These are phyloP conservation scores for Quercus lobata DNA, from an alignment of 331 rosid species.

Conservation along the genomic window DNA sequence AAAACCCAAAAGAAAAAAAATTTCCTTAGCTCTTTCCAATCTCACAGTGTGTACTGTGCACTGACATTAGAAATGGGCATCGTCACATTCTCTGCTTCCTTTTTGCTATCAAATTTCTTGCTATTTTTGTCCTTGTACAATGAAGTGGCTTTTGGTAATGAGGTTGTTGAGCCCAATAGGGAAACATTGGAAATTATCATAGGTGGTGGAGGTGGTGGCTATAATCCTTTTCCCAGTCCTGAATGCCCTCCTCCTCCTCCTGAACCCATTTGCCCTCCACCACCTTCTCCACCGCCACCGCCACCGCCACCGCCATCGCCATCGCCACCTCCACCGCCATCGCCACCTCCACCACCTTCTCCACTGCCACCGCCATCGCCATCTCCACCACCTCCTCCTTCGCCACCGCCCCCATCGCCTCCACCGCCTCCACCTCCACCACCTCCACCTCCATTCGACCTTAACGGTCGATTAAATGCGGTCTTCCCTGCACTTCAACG, in stretches of 20 bases:
- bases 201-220: slow-evolving; percentile 37
- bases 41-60: not conserved
- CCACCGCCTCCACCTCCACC: too few species aligned
- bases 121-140: slow-evolving; percentile 3
- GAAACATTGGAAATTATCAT: slow-evolving; percentile 45
- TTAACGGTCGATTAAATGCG: rapidly evolving
- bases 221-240: slow-evolving; percentile 35
- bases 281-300: not conserved
- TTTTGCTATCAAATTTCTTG: slow-evolving; percentile 18
- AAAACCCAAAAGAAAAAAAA: too few species aligned
- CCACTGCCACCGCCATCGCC: not conserved
- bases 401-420: too few species aligned
- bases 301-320: not conserved
- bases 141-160: slow-evolving; percentile 2
- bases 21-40: not conserved
- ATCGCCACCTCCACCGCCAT: not conserved
- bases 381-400: too few species aligned
- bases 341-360: not conserved
- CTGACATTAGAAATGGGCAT: slow-evolving; percentile 15
- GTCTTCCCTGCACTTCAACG: not conserved
- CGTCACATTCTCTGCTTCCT: slow-evolving; percentile 8
- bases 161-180: slow-evolving; percentile 16
- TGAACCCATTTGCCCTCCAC: not conserved
- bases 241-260: slow-evolving; percentile 17
- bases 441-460: too few species aligned